Base-by-base conservation (phyloP, 495 filamentous ascomycete genomes). In the Podospora sp. region DNA sequence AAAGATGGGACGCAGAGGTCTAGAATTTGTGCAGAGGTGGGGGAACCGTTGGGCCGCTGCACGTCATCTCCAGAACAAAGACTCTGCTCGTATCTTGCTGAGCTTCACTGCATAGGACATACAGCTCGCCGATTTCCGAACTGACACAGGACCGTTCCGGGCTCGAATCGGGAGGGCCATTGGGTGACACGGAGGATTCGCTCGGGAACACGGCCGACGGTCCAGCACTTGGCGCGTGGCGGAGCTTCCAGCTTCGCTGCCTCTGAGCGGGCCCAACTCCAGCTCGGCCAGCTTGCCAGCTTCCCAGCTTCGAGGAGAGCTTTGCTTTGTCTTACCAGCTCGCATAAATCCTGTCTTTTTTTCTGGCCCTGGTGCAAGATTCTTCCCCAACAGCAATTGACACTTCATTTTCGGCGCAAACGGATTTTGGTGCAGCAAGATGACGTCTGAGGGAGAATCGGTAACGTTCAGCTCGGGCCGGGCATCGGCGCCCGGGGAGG, bases 391-490 rank as follows among this genome's bases (percentile, higher is more conserved):
- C 21, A 57, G 2, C 40, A 46, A 46, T 46, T 46, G 40, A 46
- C 40, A 6, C 16, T 11, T 2, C 9, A 33, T 60, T 33, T 35
- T 14, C 35, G n/a, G 29, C 26, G 29, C 25, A 29, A 33, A 49
- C 40, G 16, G 11, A 14, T 2, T 46, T 46, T 46, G 2, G 40
- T 5, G 5, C 33, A 9, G 7, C 49, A 56, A 18, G 21, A 65
- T 65, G 49, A 51, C 61, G 24, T 67, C 70, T 9, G 71, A 63
- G 46, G 73, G 72, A 46, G 58, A 75, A 20, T 25, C 26, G 1
- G 61, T 80, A 64, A 90, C 85, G 9, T 86, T 85, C 73, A 77
- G 81, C 60, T 87, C 84, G 22, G 81, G 82, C 12, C 78, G 77
- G 8, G 78, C 75, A 18, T 5, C 27, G 9, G 40, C 58, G 12